Conservation (phyloP, 2,329 filamentous ascomycete genomes). For the Cladosporium phlei region DNA sequence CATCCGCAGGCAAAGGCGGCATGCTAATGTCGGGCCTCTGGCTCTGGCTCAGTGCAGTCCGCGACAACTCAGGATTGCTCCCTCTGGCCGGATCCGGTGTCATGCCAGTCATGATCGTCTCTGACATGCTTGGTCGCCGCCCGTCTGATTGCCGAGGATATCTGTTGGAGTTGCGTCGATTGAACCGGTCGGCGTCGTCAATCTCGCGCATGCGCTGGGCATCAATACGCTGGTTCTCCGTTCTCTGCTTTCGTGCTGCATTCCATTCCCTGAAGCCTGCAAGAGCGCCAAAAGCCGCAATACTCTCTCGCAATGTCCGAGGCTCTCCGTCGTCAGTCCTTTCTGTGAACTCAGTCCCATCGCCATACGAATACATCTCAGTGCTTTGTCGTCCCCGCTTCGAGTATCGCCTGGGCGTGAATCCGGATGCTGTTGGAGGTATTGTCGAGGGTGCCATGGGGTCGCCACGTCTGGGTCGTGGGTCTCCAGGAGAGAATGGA, state of each 20-base stretch:
- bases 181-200: slow-evolving; percentile 35
- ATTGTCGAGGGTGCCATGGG: slow-evolving; percentile 14
- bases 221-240: slow-evolving; percentile 57
- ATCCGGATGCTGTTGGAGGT: slow-evolving; percentile 29
- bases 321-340: slow-evolving; percentile 17
- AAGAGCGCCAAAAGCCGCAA: slow-evolving; percentile 37
- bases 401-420: slow-evolving; percentile 8
- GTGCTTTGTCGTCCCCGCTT: slow-evolving; percentile 10
- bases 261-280: slow-evolving; percentile 38
- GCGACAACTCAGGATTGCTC: slow-evolving; percentile 41
- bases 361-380: slow-evolving; percentile 24
- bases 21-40: slow-evolving; percentile 21
- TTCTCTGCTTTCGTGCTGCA: slow-evolving; percentile 52
- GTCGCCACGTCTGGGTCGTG: not conserved
- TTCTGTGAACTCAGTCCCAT: slow-evolving; percentile 35
- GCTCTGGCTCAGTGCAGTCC: slow-evolving; percentile 28
- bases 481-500: slow-evolving; percentile 40
- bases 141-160: slow-evolving; percentile 28
- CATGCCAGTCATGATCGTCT: slow-evolving; percentile 29
- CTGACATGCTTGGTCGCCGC: slow-evolving; percentile 26
- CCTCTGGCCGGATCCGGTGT: slow-evolving; percentile 37
- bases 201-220: slow-evolving; percentile 46
- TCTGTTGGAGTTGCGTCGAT: slow-evolving; percentile 27
- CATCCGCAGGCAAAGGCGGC: slow-evolving; percentile 32
- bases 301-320: slow-evolving; percentile 43